phyloP scores from a whole-genome alignment of 306 rosid genomes.

The Delonix regia region DNA sequence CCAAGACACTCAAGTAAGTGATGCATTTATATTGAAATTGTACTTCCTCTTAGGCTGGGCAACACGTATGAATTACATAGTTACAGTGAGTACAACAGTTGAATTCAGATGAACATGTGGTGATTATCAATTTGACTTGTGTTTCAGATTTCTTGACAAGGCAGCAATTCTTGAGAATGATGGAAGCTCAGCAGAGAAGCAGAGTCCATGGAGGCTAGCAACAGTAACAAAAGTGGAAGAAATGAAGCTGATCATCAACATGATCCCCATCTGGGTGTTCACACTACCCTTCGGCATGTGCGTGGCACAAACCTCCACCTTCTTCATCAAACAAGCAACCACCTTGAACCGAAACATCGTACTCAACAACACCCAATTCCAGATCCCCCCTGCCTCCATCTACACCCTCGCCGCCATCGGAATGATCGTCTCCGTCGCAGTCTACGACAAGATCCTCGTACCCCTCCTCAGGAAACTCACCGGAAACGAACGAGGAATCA shows the following conservation, averaged over 20 bases:
- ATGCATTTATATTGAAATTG: not conserved
- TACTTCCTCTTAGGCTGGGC: not conserved
- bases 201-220: constrained; percentile 70
- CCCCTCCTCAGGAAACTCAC: constrained; percentile 63
- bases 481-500: constrained; percentile 81
- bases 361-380: constrained; percentile 34
- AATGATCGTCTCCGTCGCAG: constrained; percentile 69
- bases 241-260: constrained; percentile 78
- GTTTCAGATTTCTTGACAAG: constrained; percentile 82
- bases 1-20: constrained; percentile 75
- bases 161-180: constrained; percentile 71
- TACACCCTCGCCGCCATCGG: constrained; percentile 66
- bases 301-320: constrained; percentile 78
- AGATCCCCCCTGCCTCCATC: constrained; percentile 80
- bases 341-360: constrained; percentile 55
- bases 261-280: constrained; percentile 83
- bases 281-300: constrained; percentile 74
- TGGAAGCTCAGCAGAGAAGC: constrained; percentile 42
- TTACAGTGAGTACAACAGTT: too few species aligned
- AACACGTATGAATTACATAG: too few species aligned
- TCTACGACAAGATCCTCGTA: constrained; percentile 74
- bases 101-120: too few species aligned
- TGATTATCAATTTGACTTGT: not conserved
- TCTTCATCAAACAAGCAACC: constrained; percentile 79
- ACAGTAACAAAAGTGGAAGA: constrained; percentile 84